These are phyloP conservation scores for Dactylonectria estremocensis DNA, from an alignment of 2,329 filamentous ascomycete genomes.

Conservation along the genomic window DNA sequence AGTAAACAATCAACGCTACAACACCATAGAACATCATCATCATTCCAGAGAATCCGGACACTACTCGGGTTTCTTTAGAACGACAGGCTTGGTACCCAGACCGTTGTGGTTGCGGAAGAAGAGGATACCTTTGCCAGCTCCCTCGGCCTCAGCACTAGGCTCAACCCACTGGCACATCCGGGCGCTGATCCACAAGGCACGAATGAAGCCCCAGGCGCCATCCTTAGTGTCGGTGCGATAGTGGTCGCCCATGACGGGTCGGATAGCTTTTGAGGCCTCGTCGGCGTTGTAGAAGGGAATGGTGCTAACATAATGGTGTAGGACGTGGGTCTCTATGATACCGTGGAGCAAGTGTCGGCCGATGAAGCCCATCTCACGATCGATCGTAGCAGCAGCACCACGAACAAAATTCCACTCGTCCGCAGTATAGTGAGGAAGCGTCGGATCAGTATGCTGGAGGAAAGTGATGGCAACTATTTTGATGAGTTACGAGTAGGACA, in stretches of 20 bases:
- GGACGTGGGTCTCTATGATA: slow-evolving; percentile 97
- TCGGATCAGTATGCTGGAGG: slow-evolving; percentile 96
- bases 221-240: slow-evolving; percentile 87
- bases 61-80: slow-evolving; percentile 34
- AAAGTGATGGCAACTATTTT: slow-evolving; percentile 91
- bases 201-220: slow-evolving; percentile 87
- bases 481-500: slow-evolving; percentile 41
- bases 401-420: slow-evolving; percentile 93
- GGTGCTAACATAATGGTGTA: slow-evolving; percentile 96
- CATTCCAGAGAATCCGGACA: background rate
- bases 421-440: slow-evolving; percentile 91
- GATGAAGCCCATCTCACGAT: slow-evolving; percentile 97
- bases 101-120: slow-evolving; percentile 98
- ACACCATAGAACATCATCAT: slow-evolving; percentile 19
- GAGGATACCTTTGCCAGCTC: slow-evolving; percentile 85
- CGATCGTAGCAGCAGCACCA: slow-evolving; percentile 94
- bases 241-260: slow-evolving; percentile 94
- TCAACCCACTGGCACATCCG: slow-evolving; percentile 98
- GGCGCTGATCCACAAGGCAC: slow-evolving; percentile 83
- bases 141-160: slow-evolving; percentile 85
- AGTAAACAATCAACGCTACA: slow-evolving; percentile 23
- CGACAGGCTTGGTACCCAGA: slow-evolving; percentile 71
- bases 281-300: slow-evolving; percentile 98
- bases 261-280: slow-evolving; percentile 94
- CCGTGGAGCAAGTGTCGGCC: slow-evolving; percentile 92